Base-by-base conservation (phyloP, 2,329 filamentous ascomycete genomes). In the Apiospora marii region DNA sequence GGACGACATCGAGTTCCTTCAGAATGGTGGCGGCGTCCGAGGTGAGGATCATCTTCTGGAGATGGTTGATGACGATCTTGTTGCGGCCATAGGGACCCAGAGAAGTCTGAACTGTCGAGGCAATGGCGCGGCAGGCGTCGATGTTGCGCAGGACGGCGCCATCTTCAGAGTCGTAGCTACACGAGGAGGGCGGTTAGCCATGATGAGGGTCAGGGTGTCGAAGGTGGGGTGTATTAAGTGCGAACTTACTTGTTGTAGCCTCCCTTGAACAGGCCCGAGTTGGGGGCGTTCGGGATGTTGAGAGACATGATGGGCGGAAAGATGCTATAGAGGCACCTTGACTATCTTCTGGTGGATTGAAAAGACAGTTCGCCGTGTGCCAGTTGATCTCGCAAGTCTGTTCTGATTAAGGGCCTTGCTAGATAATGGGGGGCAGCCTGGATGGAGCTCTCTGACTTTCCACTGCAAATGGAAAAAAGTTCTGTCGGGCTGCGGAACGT, bases 1-100 rank as follows among this genome's bases (percentile, higher is more conserved):
- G 96, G 72, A 99, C 95, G 75, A 99, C 96, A 81, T 99, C 96
- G 83, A 99, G 91, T 87, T 99, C 97, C 81, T 95, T 93, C 78
- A 99, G 90, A 82, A 99, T 99, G 61, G 96, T 98, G 77, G 96
- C 96, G 76, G 96, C 96, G 82, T 99, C 96, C 74, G 95, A 98
- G 78, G 97, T 99, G 76, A 99, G 89, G 79, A 98, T 97, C 96
- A 99, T 98, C 89, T 99, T 99, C 85, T 98, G 94, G 75, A 99
- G 89, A 86, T 99, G 97, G 88, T 99, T 99, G 89, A 99, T 98
- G 86, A 99, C 94, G 82, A 99, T 95, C 88, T 99, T 99, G 89
- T 99, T 99, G 85, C 96, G 94, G 81, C 96, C 96, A 85, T 98
- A 98, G 74, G 96, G 96, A 70, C 96, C 97, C 48, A 99, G 90